Base-by-base conservation (phyloP, 2,329 filamentous ascomycete species). In the Alternaria longipes region DNA sequence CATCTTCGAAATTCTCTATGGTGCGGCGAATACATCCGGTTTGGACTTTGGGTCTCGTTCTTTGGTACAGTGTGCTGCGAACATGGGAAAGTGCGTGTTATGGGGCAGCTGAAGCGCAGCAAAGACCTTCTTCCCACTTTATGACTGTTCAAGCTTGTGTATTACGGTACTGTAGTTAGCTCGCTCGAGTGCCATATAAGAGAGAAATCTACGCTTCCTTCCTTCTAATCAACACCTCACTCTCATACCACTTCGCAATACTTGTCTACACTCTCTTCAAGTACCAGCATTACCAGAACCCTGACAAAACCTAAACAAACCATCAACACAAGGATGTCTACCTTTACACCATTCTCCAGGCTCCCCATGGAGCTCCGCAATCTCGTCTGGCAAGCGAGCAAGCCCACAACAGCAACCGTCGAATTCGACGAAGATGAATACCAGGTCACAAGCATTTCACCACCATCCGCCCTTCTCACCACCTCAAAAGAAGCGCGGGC, bases 401-500 rank as follows among this genome's bases (percentile, higher is more conserved):
- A 47, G 40, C 50, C 50, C 16, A 40, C 12, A 14, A 59, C 42
- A 38, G 34, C 30, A 22, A 59, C 49, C 16, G 50, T 59, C 56
- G 50, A 46, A 41, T 47, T 54, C 41, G 45, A 54, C 24, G 56
- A 59, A 34, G 32, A 52, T 28, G 51, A 63, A 44, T 60, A 63
- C 30, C 46, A 56, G 8, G 30, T 64, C 11, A 62, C 63, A 14
- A 22, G n/a, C 42, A 46, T 64, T 38, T 61, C 62, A 5, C 30
- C 63, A 36, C 59, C 55, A 20, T 53, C 59, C 4, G 49, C 50
- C 20, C 59, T 59, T 7, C 51, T 62, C 51, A 38, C 56, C 40
- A 56, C 54, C 9, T 59, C 40, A 41, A 63, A 59, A 9, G 59
- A 64, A 45, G 44, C 60, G 36, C 62, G 60, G 6, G 26, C 42